Evolutionary conservation across 176 grass and related monocot genomes (phyloP).

Genomic region (Eleusine coracana): DNA sequence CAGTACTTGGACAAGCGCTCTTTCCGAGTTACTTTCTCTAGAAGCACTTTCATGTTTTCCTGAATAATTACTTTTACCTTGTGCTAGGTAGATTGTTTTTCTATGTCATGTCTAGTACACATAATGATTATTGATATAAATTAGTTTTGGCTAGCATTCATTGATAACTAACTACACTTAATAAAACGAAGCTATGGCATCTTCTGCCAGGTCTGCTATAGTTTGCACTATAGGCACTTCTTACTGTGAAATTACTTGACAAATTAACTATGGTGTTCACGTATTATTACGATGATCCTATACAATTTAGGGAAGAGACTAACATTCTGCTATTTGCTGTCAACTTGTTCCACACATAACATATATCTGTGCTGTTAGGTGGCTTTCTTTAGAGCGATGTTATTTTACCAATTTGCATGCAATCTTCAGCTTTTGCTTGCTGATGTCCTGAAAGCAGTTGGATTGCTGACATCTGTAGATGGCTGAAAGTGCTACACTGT

Average conservation of each 20-base stretch:
- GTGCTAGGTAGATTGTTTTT: neutral
- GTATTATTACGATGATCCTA: neutral
- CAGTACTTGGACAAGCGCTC: neutral
- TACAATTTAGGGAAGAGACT: slow-evolving; percentile 5
- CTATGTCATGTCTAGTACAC: neutral
- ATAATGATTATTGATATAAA: slow-evolving; percentile 1
- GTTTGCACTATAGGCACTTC: neutral
- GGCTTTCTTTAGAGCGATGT: neutral
- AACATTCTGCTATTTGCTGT: neutral
- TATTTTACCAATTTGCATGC: neutral
- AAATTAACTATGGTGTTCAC: neutral
- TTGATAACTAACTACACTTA: neutral
- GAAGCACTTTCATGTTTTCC: neutral
- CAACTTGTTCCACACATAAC: slow-evolving; percentile 5
- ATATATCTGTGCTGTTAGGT: neutral
- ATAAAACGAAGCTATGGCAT: neutral
- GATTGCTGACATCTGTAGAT: neutral
- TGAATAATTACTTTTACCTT: neutral
- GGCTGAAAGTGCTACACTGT: neutral
- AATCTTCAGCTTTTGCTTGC: neutral
- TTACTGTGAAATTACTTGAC: slow-evolving; percentile 5
- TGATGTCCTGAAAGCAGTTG: neutral
- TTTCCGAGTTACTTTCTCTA: neutral
- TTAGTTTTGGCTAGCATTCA: neutral
- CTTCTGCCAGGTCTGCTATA: neutral